A percentile compares a stretch with the other conserved stretches of the same genome.
phyloP scores from a whole-genome alignment of 2,329 filamentous ascomycete genomes.

The Trichoderma hamatum region DNA sequence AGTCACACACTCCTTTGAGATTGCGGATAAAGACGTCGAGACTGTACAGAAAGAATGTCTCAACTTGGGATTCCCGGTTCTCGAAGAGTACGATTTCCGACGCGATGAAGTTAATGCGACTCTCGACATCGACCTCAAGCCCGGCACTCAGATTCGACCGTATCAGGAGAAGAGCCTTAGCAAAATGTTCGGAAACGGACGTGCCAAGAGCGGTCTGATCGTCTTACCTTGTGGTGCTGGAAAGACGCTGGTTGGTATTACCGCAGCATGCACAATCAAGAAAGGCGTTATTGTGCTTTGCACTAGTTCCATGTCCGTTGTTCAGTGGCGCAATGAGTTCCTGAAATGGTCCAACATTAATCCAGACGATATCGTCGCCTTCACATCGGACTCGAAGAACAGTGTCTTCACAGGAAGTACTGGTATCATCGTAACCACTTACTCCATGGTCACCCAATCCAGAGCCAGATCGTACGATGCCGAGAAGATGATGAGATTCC shows the following conservation, averaged over 20 bases:
- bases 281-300: conserved; percentile 95
- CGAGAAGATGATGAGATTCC: conserved; percentile 96
- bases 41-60: conserved; percentile 87
- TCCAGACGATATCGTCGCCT: conserved; percentile 89
- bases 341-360: conserved; percentile 97
- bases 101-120: conserved; percentile 89
- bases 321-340: conserved; percentile 96
- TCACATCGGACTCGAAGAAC: conserved; percentile 91
- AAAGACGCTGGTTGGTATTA: conserved; percentile 97
- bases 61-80: conserved; percentile 80
- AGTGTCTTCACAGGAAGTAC: conserved; percentile 79
- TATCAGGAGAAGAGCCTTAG: conserved; percentile 97
- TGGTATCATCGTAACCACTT: conserved; percentile 95
- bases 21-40: conserved; percentile 80
- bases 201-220: conserved; percentile 96
- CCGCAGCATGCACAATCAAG: conserved; percentile 95
- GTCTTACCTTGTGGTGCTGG: conserved; percentile 95
- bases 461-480: conserved; percentile 87
- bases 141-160: conserved; percentile 84
- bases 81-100: conserved; percentile 97
- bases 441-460: conserved; percentile 97
- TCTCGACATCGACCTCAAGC: conserved; percentile 89
- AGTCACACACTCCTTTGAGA: conserved; percentile 91
- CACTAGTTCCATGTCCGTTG: conserved; percentile 96
- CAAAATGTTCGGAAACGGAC: conserved; percentile 99